phyloP scores from a whole-genome alignment of 2,329 filamentous ascomycete genomes.

The Fusarium foetens region DNA sequence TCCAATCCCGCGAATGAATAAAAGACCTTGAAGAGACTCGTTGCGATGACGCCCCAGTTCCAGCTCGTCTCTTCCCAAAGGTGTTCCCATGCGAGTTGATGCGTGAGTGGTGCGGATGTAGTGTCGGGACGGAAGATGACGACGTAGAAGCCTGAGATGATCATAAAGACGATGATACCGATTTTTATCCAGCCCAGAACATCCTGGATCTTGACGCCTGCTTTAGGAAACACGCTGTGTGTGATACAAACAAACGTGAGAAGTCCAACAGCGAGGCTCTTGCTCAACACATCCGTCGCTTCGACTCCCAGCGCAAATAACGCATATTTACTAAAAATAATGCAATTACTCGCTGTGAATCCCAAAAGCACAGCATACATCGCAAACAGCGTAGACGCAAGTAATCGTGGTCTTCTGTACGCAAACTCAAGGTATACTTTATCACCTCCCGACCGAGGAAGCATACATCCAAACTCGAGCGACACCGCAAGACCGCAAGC shows the following conservation, averaged over 20 bases:
- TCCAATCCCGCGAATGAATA: constrained; percentile 75
- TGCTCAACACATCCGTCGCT: constrained; percentile 61
- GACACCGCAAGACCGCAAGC: constrained; percentile 70
- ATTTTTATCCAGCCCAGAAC: constrained; percentile 72
- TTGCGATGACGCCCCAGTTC: constrained; percentile 75
- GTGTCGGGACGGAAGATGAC: constrained; percentile 57
- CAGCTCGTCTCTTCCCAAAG: constrained; percentile 74
- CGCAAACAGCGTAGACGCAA: constrained; percentile 72
- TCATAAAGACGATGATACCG: constrained; percentile 68
- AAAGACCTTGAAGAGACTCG: constrained; percentile 73
- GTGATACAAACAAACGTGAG: constrained; percentile 67
- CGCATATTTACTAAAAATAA: constrained; percentile 74
- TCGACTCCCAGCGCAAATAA: constrained; percentile 67
- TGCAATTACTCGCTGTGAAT: constrained; percentile 76
- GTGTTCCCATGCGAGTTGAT: constrained; percentile 57
- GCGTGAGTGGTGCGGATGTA: constrained; percentile 2
- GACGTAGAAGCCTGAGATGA: constrained; percentile 68
- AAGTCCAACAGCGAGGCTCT: constrained; percentile 65
- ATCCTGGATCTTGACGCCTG: constrained; percentile 70
- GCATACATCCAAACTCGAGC: constrained; percentile 76
- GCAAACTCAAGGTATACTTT: constrained; percentile 79
- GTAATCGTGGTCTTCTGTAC: constrained; percentile 69
- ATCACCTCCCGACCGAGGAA: constrained; percentile 73
- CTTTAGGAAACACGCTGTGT: constrained; percentile 67
- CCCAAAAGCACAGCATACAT: constrained; percentile 71